Percentiles rank a stretch among this genome's conserved stretches.
These are phyloP conservation scores for Geotrichum carabidarum DNA, from an alignment of 1,139 yeast genomes.

Conservation along the genomic window DNA sequence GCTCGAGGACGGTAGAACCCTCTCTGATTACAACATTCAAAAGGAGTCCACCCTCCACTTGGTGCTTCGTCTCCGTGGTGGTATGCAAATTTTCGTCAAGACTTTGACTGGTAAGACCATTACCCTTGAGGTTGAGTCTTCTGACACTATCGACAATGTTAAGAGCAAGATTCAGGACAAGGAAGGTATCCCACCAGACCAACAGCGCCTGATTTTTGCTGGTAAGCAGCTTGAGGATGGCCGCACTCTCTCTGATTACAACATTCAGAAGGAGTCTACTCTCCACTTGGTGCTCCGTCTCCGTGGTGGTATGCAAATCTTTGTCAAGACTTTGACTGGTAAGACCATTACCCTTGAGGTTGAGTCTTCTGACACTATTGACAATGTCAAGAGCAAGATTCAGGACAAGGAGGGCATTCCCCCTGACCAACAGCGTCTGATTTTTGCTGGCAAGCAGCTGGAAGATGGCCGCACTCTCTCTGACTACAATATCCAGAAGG, in stretches of 20 bases:
- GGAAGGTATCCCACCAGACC: constrained; percentile 50
- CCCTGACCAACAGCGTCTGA: constrained; percentile 82
- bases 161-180: constrained; percentile 66
- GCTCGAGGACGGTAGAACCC: constrained; percentile 80
- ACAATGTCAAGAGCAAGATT: constrained; percentile 78
- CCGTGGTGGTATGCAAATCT: constrained; percentile 83
- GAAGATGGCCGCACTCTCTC: constrained; percentile 83
- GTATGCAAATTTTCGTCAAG: constrained; percentile 76
- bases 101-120: constrained; percentile 97
- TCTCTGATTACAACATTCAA: constrained; percentile 83
- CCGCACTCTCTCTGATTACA: constrained; percentile 81
- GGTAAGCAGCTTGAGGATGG: constrained; percentile 87
- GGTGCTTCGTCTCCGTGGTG: constrained; percentile 86
- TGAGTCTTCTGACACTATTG: constrained; percentile 81
- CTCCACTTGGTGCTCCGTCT: constrained; percentile 79
- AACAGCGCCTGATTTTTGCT: constrained; percentile 79
- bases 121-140: constrained; percentile 86
- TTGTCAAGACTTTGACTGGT: constrained; percentile 83
- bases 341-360: constrained; percentile 83
- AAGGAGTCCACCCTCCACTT: constrained; percentile 85
- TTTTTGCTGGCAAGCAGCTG: constrained; percentile 82
- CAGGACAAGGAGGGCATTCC: constrained; percentile 89
- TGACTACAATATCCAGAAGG: constrained; percentile 85
- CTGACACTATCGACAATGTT: constrained; percentile 86
- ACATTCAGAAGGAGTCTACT: constrained; percentile 80